Conservation (phyloP, 1,139 yeast genomes). For the Suhomyces anneliseae region DNA sequence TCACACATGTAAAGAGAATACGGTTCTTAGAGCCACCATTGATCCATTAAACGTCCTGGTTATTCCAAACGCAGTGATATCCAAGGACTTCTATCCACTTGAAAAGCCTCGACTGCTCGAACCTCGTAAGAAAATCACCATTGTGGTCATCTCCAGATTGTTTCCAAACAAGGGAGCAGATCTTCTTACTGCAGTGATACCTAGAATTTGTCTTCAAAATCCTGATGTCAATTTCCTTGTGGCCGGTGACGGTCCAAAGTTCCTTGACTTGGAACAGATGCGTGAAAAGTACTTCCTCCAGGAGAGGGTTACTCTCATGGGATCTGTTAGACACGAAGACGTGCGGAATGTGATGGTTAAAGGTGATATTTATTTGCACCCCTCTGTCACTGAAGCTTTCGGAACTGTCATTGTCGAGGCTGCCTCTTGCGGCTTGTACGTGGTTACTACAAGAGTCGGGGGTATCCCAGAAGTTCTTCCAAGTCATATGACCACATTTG, state of each 20-base stretch:
- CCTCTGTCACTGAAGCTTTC: conserved; percentile 94
- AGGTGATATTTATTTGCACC: conserved; percentile 93
- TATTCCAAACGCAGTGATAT: conserved; percentile 93
- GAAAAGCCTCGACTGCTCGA: conserved; percentile 16
- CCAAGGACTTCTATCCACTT: conserved; percentile 74
- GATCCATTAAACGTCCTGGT: conserved; percentile 82
- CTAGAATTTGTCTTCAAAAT: conserved; percentile 68
- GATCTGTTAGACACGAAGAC: conserved; percentile 87
- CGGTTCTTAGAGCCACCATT: conserved; percentile 81
- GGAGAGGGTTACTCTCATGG: conserved; percentile 82
- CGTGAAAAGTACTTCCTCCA: conserved; percentile 83
- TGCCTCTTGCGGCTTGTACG: conserved; percentile 91
- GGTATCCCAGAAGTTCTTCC: conserved; percentile 98
- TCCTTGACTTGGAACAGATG: conserved; percentile 92
- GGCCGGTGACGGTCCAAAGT: conserved; percentile 98
- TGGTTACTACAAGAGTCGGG: conserved; percentile 95
- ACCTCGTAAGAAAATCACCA: conserved; percentile 50
- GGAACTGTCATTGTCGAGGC: conserved; percentile 98
- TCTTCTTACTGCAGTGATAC: conserved; percentile 79
- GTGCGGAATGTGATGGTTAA: conserved; percentile 90
- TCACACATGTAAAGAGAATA: conserved; percentile 94
- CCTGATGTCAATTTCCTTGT: conserved; percentile 73
- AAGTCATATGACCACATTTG: conserved; percentile 87
- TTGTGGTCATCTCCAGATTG: conserved; percentile 86
- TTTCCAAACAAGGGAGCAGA: conserved; percentile 98